Evolutionary conservation across 2,329 filamentous ascomycete species (phyloP), one percentile per base, ranked within the genome.

Genomic region (Xylaria digitata): DNA sequence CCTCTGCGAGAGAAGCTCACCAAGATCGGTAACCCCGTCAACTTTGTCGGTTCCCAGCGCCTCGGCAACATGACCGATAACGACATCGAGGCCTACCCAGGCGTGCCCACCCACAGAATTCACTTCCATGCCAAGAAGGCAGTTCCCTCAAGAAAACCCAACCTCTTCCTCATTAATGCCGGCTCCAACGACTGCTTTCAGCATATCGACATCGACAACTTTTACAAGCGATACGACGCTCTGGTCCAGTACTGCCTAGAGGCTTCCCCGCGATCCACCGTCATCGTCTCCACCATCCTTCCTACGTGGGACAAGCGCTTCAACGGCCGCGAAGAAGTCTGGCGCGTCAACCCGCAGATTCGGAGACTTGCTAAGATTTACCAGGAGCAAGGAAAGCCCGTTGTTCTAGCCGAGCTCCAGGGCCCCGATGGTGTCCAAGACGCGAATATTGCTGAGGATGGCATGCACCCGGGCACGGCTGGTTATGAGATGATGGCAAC

Each of bases 131-230:
- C 77, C 1, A 65, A 68, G 54, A 64, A 72, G n/a, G 75, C 75
- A 19, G 73, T 77, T 7, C 70, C 73, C 3, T 59, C 70, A 9
- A 74, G 72, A 60, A 74, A 73, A 49, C 78, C 78, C 17, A 78
- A 80, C 61, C 52, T 79, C 2, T 75, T 78, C 57, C 71, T 78
- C n/a, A 71, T 80, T 49, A 78, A 79, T 63, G 76, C 76, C 21
- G 78, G 78, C 9, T 78, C 78, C 57, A 79, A 79, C 55, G 77
- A 80, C 55, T 78, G 77, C 52, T 75, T 76, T 66, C 73, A 75
- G 66, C 72, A 76, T 32, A 70, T 77, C 59, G 74, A 78, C 34
- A 73, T 78, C 23, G 69, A 75, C 60, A 76, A 77, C 68, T 78
- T 77, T 46, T 78, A 73, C 49, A 75, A 75, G 64, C 75, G 76